phyloP scores from a whole-genome alignment of 1,139 yeast species.

The Saccharomyces pastorianus region DNA sequence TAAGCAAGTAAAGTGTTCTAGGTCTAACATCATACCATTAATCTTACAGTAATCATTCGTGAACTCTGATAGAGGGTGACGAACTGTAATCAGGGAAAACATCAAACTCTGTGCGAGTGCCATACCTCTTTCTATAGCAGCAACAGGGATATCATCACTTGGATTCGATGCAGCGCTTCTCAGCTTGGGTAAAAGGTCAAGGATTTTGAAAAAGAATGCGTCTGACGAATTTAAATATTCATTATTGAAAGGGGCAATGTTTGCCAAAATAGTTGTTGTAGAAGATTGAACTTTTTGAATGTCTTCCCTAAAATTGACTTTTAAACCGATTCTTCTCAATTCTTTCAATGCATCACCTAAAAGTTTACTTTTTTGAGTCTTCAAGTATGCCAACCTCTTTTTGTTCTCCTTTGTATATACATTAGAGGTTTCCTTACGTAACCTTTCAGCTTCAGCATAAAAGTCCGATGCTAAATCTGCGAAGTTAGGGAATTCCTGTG shows the following conservation, averaged over 20 bases:
- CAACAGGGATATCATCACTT: constrained; percentile 66
- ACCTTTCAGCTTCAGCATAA: constrained; percentile 49
- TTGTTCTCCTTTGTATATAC: constrained; percentile 65
- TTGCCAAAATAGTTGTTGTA: constrained; percentile 54
- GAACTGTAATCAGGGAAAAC: constrained; percentile 42
- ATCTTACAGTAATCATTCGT: constrained; percentile 20
- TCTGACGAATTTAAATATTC: constrained; percentile 45
- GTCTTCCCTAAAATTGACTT: constrained; percentile 56
- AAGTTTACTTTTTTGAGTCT: constrained; percentile 69
- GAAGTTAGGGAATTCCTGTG: constrained; percentile 34
- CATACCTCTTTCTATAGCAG: constrained; percentile 68
- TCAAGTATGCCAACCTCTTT: constrained; percentile 62
- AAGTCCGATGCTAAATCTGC: constrained; percentile 48
- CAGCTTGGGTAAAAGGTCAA: constrained; percentile 75
- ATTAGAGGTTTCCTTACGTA: constrained; percentile 71
- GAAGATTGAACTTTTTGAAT: constrained; percentile 54
- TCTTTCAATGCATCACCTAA: constrained; percentile 72
- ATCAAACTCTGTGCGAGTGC: constrained; percentile 73
- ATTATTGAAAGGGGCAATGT: constrained; percentile 41
- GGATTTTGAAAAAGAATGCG: constrained; percentile 52
- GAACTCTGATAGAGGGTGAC: constrained; percentile 40
- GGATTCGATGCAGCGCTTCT: constrained; percentile 56
- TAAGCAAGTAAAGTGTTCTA: constrained; percentile 18
- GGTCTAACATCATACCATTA: constrained; percentile 12
- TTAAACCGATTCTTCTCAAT: constrained; percentile 67